These are phyloP conservation scores for Tricharina praecox DNA, from an alignment of 495 filamentous ascomycete genomes.

Conservation along the genomic window DNA sequence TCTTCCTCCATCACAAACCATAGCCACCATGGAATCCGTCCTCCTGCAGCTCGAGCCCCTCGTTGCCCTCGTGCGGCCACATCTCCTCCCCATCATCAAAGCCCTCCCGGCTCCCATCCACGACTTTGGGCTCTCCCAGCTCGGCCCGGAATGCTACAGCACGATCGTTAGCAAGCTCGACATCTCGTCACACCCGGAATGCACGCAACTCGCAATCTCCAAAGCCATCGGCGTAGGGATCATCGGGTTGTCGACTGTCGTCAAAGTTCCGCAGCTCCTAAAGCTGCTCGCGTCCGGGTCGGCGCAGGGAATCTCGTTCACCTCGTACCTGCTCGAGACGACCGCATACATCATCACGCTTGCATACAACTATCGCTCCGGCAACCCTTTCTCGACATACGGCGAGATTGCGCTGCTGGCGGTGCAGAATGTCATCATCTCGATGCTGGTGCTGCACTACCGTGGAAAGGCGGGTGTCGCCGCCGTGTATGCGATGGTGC, in stretches of 20 bases:
- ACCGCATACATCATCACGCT: conserved; percentile 66
- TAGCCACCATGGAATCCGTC: conserved; percentile 13
- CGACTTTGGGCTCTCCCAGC: conserved; percentile 56
- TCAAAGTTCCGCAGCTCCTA: conserved; percentile 91
- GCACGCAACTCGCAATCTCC: conserved; percentile 72
- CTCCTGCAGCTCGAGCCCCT: conserved; percentile 36
- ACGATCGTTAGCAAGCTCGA: conserved; percentile 66
- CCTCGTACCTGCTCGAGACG: conserved; percentile 82
- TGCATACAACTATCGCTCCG: conserved; percentile 74
- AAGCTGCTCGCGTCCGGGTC: conserved; percentile 70
- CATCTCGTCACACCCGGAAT: conserved; percentile 46
- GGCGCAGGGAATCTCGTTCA: conserved; percentile 66
- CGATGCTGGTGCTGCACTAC: conserved; percentile 66
- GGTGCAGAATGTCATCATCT: conserved; percentile 78
- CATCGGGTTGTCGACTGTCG: conserved; percentile 66
- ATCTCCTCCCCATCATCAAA: conserved; percentile 59
- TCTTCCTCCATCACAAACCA: background rate
- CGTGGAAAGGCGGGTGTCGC: conserved; percentile 42
- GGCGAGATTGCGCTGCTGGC: conserved; percentile 86
- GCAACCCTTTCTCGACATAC: conserved; percentile 88
- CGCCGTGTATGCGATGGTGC: conserved; percentile 55
- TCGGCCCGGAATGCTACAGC: conserved; percentile 72
- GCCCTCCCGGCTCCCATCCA: conserved; percentile 63
- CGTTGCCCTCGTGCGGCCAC: conserved; percentile 44
- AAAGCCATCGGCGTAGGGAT: conserved; percentile 88